These are phyloP conservation scores for Panaeolus cyanescens DNA, from an alignment of 768 basidiomycete genomes.

Conservation along the genomic window DNA sequence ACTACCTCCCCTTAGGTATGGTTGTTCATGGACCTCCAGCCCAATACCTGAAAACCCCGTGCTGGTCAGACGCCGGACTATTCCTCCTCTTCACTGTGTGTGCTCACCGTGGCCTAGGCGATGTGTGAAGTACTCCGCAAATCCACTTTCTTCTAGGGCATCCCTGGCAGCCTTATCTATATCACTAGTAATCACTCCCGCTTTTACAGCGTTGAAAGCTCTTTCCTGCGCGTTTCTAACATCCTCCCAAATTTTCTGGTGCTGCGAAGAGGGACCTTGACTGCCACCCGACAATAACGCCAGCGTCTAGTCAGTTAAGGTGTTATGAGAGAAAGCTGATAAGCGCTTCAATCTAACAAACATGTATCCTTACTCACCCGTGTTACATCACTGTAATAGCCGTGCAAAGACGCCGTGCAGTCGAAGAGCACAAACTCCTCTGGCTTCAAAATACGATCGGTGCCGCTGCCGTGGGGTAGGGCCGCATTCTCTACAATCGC, in stretches of 20 bases:
- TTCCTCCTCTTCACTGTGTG: background rate
- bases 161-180: constrained; percentile 67
- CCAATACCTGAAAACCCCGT: constrained; percentile 63
- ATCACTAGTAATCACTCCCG: constrained; percentile 48
- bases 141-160: constrained; percentile 42
- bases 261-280: constrained; percentile 53
- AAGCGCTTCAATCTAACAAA: background rate
- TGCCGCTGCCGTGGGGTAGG: constrained; percentile 80
- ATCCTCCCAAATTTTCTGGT: constrained; percentile 61
- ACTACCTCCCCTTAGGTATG: constrained; percentile 77
- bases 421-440: constrained; percentile 78
- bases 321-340: background rate
- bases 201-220: constrained; percentile 49
- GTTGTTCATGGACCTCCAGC: constrained; percentile 79
- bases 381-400: constrained; percentile 79
- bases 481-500: constrained; percentile 74
- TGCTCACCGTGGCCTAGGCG: constrained; percentile 73
- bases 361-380: constrained; percentile 46
- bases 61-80: background rate
- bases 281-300: constrained; percentile 53
- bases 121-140: constrained; percentile 74
- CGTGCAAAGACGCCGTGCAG: constrained; percentile 68
- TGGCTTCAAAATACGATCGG: constrained; percentile 56
- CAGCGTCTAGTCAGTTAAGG: background rate
- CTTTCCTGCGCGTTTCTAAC: constrained; percentile 65